Percentiles rank a stretch among this genome's conserved stretches.
Evolutionary conservation across 805 yeast genomes (phyloP).

Genomic region (Nakazawaea populi): DNA sequence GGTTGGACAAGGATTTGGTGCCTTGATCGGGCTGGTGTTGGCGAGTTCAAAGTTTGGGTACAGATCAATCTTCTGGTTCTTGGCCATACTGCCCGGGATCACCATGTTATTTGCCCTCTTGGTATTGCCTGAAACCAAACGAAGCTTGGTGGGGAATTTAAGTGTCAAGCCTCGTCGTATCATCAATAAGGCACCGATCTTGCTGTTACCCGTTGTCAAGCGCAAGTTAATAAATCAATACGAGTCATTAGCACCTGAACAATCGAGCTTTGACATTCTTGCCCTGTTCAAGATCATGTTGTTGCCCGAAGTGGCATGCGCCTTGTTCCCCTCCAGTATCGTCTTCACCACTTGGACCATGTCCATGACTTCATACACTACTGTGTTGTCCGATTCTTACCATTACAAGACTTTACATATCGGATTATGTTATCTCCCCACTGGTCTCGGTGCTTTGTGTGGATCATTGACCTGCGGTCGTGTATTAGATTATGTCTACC

Average conservation of each 20-base stretch:
- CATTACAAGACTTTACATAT: slow-evolving; percentile 47
- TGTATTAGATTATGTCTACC: slow-evolving; percentile 36
- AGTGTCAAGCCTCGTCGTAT: slow-evolving; percentile 6
- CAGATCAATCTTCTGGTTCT: slow-evolving; percentile 65
- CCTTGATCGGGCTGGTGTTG: slow-evolving; percentile 45
- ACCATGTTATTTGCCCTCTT: slow-evolving; percentile 27
- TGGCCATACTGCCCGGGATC: slow-evolving; percentile 53
- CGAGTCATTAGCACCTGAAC: slow-evolving; percentile 22
- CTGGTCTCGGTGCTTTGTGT: slow-evolving; percentile 59
- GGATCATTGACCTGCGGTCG: slow-evolving; percentile 60
- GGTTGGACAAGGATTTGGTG: slow-evolving; percentile 67
- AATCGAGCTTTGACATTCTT: slow-evolving; percentile 19
- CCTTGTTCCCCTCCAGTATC: slow-evolving; percentile 53
- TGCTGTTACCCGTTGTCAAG: slow-evolving; percentile 4
- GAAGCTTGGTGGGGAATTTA: slow-evolving; percentile 32
- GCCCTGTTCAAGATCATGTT: slow-evolving; percentile 38
- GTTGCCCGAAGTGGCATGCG: slow-evolving; percentile 37
- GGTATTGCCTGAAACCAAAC: slow-evolving; percentile 33
- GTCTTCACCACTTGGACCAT: slow-evolving; percentile 69
- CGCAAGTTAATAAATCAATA: background rate
- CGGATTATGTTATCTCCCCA: slow-evolving; percentile 70
- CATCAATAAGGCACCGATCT: slow-evolving; percentile 9
- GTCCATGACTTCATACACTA: slow-evolving; percentile 59
- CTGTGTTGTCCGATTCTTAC: slow-evolving; percentile 44
- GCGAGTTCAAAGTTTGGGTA: slow-evolving; percentile 45